phyloP scores from a whole-genome alignment of 2,329 filamentous ascomycete species.

The Amphichorda felina region DNA sequence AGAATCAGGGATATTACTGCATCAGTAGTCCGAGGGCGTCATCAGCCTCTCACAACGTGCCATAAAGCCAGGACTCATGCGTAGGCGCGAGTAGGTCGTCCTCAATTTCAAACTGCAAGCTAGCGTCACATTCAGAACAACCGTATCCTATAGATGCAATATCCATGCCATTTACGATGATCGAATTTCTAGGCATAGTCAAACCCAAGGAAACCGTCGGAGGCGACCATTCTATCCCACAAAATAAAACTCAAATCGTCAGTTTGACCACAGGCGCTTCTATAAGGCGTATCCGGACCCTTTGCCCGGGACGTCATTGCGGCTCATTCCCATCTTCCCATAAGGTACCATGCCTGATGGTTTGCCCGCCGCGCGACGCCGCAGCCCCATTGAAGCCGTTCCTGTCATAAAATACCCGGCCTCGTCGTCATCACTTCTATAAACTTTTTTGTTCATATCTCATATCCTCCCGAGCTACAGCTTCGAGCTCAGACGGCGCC shows the following conservation, averaged over 20 bases:
- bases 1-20: not conserved
- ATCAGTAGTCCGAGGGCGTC: not conserved
- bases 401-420: too few relatives aligned
- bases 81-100: too few relatives aligned
- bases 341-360: not conserved
- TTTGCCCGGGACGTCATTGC: not conserved
- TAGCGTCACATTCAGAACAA: not conserved
- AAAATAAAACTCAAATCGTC: not conserved
- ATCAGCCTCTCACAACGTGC: not conserved
- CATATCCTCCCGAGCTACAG: not conserved
- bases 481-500: slow-evolving; percentile 64
- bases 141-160: too few relatives aligned
- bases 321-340: not conserved
- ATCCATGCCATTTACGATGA: too few relatives aligned
- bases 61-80: too few relatives aligned
- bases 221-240: slow-evolving; percentile 1
- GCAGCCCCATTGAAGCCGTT: not conserved
- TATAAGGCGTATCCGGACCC: not conserved
- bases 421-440: not conserved
- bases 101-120: not conserved
- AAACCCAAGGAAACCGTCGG: not conserved
- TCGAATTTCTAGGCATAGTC: not conserved
- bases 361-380: not conserved
- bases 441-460: slow-evolving; percentile 3
- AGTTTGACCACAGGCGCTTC: not conserved